Evolutionary conservation across 306 rosid genomes (phyloP).

Genomic region (Rosa rugosa): DNA sequence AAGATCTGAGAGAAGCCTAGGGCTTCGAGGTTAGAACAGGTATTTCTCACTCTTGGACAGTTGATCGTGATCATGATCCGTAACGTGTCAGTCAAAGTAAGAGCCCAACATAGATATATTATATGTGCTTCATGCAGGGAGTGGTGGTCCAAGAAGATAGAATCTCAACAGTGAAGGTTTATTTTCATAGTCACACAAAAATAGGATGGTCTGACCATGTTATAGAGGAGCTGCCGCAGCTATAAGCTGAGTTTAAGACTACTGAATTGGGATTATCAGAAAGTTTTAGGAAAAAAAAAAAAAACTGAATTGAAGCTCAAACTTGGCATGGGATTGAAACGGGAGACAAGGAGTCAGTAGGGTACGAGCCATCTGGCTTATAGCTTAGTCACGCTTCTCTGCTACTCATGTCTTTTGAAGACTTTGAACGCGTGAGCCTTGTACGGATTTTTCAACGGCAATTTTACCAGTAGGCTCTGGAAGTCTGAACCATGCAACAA

Average conservation of each 20-base stretch:
- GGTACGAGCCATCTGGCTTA: not conserved
- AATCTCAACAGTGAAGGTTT: not conserved
- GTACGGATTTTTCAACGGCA: not conserved
- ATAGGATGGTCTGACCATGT: no score
- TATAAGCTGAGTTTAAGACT: no score
- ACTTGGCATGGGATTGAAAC: not conserved
- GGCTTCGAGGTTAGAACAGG: not conserved
- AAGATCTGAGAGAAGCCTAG: not conserved
- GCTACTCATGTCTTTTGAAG: not conserved
- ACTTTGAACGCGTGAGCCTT: conserved; percentile 8
- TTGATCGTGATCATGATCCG: conserved; percentile 11
- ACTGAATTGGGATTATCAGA: no score
- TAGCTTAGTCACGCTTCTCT: conserved; percentile 5
- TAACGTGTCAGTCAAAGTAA: conserved; percentile 13
- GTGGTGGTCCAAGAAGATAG: not conserved
- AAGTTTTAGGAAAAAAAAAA: no score
- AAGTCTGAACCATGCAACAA: not conserved
- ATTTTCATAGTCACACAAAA: not conserved
- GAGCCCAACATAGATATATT: not conserved
- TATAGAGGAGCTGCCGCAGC: not conserved
- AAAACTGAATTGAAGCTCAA: not conserved
- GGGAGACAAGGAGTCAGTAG: not conserved
- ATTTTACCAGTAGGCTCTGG: not conserved
- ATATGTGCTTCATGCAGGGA: conserved; percentile 6
- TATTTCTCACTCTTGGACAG: no score